Evolutionary conservation across 2,329 filamentous ascomycete species (phyloP).

Genomic region (Orbilia quercus): DNA sequence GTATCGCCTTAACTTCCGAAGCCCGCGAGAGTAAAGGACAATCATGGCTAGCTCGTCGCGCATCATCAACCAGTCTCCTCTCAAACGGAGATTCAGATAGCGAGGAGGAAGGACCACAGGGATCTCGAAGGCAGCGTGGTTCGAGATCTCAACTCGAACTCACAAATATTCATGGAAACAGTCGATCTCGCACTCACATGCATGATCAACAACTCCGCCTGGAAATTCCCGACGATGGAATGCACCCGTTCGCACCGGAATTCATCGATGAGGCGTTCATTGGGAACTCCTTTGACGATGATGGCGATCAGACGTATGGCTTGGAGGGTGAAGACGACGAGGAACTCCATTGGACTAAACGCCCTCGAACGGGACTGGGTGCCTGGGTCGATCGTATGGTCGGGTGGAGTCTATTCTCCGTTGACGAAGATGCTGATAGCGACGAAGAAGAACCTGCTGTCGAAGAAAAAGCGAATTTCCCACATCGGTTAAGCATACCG

Average conservation of each 20-base stretch:
- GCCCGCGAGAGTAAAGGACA: slow-evolving; percentile 76
- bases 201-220: slow-evolving; percentile 67
- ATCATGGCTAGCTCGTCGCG: slow-evolving; percentile 74
- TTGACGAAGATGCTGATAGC: slow-evolving; percentile 53
- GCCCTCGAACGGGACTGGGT: slow-evolving; percentile 58
- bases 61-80: slow-evolving; percentile 73
- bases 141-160: slow-evolving; percentile 33
- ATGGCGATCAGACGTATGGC: slow-evolving; percentile 63
- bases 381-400: slow-evolving; percentile 56
- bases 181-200: slow-evolving; percentile 16
- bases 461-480: slow-evolving; percentile 39
- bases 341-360: slow-evolving; percentile 57
- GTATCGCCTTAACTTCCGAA: slow-evolving; percentile 72
- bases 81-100: slow-evolving; percentile 69
- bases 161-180: not conserved
- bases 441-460: slow-evolving; percentile 58
- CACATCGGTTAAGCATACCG: slow-evolving; percentile 32
- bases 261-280: slow-evolving; percentile 67
- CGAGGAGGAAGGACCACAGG: slow-evolving; percentile 55
- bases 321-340: slow-evolving; percentile 61
- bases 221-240: slow-evolving; percentile 69
- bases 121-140: not conserved
- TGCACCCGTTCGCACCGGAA: slow-evolving; percentile 63
- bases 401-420: slow-evolving; percentile 49
- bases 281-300: slow-evolving; percentile 64